A percentile compares a stretch with the other conserved stretches of the same genome.
phyloP scores from a whole-genome alignment of 1,139 yeast species.

The Protomyces macrosporus region DNA sequence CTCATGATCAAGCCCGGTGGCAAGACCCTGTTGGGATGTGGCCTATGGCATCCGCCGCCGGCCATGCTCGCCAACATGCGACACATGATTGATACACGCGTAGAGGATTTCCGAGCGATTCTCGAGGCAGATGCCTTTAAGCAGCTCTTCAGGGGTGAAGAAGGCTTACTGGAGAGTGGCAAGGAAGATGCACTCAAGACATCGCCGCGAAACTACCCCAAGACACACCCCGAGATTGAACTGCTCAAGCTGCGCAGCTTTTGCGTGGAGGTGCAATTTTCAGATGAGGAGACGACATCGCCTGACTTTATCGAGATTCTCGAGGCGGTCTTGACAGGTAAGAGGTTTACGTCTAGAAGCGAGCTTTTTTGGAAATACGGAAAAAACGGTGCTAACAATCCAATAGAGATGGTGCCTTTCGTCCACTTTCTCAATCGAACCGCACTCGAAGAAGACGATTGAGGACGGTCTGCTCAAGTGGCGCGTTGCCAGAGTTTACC shows the following conservation, averaged over 20 bases:
- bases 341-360: too few relatives aligned
- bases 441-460: not conserved
- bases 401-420: slow-evolving; percentile 27
- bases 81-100: slow-evolving; percentile 28
- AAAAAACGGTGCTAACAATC: too few relatives aligned
- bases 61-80: slow-evolving; percentile 29
- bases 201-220: slow-evolving; percentile 31
- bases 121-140: slow-evolving; percentile 25
- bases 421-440: slow-evolving; percentile 16
- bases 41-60: slow-evolving; percentile 31
- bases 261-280: slow-evolving; percentile 16
- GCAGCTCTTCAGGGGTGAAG: slow-evolving; percentile 23
- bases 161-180: slow-evolving; percentile 1
- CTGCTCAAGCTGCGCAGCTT: slow-evolving; percentile 29
- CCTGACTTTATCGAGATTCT: slow-evolving; percentile 27
- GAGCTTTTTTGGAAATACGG: too few relatives aligned
- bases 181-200: slow-evolving; percentile 29
- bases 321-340: slow-evolving; percentile 6
- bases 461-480: not conserved
- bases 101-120: slow-evolving; percentile 25
- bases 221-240: slow-evolving; percentile 29
- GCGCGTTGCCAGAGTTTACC: slow-evolving; percentile 9
- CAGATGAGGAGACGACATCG: slow-evolving; percentile 24
- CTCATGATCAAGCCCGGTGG: slow-evolving; percentile 32
- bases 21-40: slow-evolving; percentile 20